These are phyloP conservation scores for Cryptococcus amylolentus DNA, from an alignment of 1,284 basidiomycete species.

Conservation along the genomic window DNA sequence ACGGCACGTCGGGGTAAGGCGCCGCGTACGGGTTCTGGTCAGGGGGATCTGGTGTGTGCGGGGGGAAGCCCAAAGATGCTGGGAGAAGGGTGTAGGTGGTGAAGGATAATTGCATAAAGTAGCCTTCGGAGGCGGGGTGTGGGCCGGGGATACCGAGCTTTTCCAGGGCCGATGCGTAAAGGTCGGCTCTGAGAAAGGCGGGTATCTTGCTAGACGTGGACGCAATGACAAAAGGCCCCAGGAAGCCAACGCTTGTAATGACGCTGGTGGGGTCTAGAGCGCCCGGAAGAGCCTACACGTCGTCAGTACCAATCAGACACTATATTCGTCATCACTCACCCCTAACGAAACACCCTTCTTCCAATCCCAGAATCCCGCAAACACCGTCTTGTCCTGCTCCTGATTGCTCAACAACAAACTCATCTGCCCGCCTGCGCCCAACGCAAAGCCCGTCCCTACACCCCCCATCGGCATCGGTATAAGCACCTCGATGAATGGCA, in stretches of 20 bases:
- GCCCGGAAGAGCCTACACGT: no score
- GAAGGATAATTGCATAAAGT: neutral
- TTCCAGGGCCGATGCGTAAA: neutral
- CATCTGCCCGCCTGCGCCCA: neutral
- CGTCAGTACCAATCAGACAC: no score
- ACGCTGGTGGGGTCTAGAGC: no score
- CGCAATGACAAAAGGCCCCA: no score
- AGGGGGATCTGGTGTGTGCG: neutral
- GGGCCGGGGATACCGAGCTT: neutral
- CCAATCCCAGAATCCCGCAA: conserved; percentile 6
- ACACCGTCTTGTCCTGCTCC: neutral
- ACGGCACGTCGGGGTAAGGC: neutral
- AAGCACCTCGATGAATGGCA: conserved; percentile 1
- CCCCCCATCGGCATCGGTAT: neutral
- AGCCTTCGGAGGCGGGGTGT: neutral
- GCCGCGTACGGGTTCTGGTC: neutral
- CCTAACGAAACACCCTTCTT: conserved; percentile 4
- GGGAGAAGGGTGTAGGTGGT: neutral
- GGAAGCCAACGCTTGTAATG: no score
- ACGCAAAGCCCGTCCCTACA: neutral
- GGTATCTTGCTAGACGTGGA: neutral
- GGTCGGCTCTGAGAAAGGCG: neutral
- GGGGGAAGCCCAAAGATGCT: neutral
- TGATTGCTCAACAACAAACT: neutral
- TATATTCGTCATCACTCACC: neutral